A percentile compares a stretch with the other conserved stretches of the same genome.
Evolutionary conservation across 2,329 filamentous ascomycete genomes (phyloP).

Genomic region (Sporothrix phasma): DNA sequence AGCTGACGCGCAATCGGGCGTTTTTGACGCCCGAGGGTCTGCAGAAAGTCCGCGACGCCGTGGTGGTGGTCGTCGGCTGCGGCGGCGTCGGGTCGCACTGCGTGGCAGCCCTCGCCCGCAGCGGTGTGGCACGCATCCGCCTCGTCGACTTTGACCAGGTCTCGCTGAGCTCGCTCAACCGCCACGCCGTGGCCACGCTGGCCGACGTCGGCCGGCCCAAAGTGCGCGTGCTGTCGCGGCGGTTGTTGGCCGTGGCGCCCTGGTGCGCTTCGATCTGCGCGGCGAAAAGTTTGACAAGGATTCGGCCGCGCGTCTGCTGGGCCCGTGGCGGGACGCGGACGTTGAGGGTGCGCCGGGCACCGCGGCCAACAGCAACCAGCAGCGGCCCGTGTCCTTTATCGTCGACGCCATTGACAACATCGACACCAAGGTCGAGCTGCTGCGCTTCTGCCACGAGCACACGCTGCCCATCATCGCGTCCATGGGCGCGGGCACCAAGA

Average conservation of each 20-base stretch:
- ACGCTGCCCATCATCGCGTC: slow-evolving; percentile 77
- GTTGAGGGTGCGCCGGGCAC: slow-evolving; percentile 28
- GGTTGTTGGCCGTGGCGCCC: slow-evolving; percentile 77
- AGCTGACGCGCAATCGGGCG: slow-evolving; percentile 83
- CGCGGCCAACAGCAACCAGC: not conserved
- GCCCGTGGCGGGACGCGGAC: slow-evolving; percentile 48
- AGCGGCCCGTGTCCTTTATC: slow-evolving; percentile 61
- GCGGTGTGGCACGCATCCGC: slow-evolving; percentile 77
- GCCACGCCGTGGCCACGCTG: slow-evolving; percentile 90
- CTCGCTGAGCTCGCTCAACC: slow-evolving; percentile 82
- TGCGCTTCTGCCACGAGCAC: slow-evolving; percentile 77
- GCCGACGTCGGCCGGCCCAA: slow-evolving; percentile 91
- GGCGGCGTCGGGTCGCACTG: slow-evolving; percentile 94
- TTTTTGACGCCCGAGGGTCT: slow-evolving; percentile 81
- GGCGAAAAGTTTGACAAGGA: slow-evolving; percentile 71
- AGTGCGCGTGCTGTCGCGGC: slow-evolving; percentile 69
- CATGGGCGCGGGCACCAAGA: slow-evolving; percentile 96
- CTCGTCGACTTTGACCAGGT: slow-evolving; percentile 98
- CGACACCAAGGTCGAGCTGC: slow-evolving; percentile 82
- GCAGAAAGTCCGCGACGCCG: slow-evolving; percentile 65
- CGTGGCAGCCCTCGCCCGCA: slow-evolving; percentile 73
- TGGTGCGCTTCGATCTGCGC: slow-evolving; percentile 80
- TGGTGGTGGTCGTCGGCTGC: slow-evolving; percentile 83
- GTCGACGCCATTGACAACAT: slow-evolving; percentile 98
- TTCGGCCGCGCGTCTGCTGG: slow-evolving; percentile 57